Evolutionary conservation across 2,329 filamentous ascomycete species (phyloP).

Genomic region (Beauveria brongniartii): DNA sequence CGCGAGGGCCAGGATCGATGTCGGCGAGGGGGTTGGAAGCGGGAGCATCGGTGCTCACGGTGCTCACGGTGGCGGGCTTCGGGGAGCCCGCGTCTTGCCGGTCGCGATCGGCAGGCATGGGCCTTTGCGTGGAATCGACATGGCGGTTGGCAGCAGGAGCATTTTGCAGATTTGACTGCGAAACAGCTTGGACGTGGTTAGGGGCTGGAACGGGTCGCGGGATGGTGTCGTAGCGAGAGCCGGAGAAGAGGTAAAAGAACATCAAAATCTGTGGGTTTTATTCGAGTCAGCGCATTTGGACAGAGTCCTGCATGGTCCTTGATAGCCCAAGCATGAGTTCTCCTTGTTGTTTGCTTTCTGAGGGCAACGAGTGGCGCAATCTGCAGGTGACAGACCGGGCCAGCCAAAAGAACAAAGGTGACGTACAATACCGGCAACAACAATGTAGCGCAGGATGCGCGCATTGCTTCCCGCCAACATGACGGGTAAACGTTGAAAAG

Average conservation of each 20-base stretch:
- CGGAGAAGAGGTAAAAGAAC: constrained; percentile 75
- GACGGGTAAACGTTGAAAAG: constrained; percentile 12
- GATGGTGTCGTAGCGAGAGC: constrained; percentile 37
- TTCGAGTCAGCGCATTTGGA: constrained; percentile 13
- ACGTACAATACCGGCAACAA: constrained; percentile 78
- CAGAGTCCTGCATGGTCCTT: background rate
- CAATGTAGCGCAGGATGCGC: constrained; percentile 68
- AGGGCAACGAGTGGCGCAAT: background rate
- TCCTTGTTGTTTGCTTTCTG: background rate
- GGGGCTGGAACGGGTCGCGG: constrained; percentile 15
- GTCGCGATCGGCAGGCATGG: constrained; percentile 20
- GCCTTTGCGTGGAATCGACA: constrained; percentile 16
- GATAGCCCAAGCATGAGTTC: background rate
- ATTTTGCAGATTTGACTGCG: constrained; percentile 12
- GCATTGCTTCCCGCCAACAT: constrained; percentile 60
- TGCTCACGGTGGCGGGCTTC: constrained; percentile 46
- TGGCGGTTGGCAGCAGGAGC: background rate
- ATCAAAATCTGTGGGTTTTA: constrained; percentile 44
- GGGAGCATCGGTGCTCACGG: constrained; percentile 42
- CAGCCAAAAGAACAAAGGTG: constrained; percentile 2
- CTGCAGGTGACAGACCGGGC: constrained; percentile 12
- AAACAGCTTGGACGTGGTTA: constrained; percentile 12
- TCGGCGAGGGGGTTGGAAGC: constrained; percentile 33
- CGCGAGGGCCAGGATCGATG: constrained; percentile 59
- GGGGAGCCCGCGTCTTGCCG: constrained; percentile 30